Evolutionary conservation across 2,329 filamentous ascomycete species (phyloP).

Genomic region (Fusarium sp.): DNA sequence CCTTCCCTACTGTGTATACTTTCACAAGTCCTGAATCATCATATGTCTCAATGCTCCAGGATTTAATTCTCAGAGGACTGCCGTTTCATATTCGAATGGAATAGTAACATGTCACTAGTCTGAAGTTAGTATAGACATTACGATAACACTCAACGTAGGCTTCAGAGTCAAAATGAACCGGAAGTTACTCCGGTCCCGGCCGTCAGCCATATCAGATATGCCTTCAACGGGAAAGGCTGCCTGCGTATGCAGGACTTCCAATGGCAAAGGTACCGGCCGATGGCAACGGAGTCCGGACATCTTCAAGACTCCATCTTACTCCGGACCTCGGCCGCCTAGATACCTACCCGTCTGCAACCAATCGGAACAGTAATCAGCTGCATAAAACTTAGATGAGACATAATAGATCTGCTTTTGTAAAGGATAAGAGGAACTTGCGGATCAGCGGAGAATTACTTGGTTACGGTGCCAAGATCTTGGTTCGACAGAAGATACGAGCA

Average conservation of each 20-base stretch:
- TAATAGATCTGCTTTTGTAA: background rate
- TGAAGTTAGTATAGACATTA: background rate
- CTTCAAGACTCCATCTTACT: background rate
- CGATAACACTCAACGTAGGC: accelerated
- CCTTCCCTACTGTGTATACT: too few relatives aligned
- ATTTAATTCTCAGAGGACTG: background rate
- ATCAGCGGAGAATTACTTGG: background rate
- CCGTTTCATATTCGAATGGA: background rate
- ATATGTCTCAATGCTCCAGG: background rate
- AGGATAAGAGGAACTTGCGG: background rate
- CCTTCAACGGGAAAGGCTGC: too few relatives aligned
- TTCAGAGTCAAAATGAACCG: too few relatives aligned
- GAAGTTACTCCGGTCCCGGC: background rate
- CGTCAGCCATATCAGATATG: background rate
- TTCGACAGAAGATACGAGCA: background rate
- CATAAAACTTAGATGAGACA: background rate
- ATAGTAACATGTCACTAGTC: accelerated
- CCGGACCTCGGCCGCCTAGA: background rate
- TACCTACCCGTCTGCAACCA: background rate
- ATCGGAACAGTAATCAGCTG: background rate
- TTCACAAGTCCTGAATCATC: background rate
- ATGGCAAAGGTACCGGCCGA: background rate
- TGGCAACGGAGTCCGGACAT: background rate
- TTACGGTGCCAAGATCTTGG: background rate
- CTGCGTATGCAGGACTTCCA: background rate